These are phyloP conservation scores for Cydonia oblonga DNA, from an alignment of 331 rosid genomes.

Conservation along the genomic window DNA sequence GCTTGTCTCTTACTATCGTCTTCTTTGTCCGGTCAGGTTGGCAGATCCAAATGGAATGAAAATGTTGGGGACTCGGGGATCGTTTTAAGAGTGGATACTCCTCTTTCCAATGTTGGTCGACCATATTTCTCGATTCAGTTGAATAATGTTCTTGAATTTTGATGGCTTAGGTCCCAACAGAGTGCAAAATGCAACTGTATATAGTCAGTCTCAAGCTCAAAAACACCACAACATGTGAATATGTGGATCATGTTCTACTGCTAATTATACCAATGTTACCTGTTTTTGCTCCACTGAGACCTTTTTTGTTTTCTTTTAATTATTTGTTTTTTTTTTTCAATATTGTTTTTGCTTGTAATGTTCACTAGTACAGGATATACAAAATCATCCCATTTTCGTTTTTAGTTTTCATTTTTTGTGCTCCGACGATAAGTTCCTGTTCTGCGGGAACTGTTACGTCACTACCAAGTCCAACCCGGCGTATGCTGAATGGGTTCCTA, in stretches of 20 bases:
- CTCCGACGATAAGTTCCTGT: too few species aligned
- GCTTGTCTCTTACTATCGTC: neutral
- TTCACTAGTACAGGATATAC: neutral
- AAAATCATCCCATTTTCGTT: too few species aligned
- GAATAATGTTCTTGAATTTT: constrained; percentile 81
- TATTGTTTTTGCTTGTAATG: neutral
- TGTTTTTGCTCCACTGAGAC: neutral
- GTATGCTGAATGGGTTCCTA: too few species aligned
- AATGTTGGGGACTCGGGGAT: constrained; percentile 81
- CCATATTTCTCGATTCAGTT: constrained; percentile 77
- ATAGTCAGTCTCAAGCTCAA: constrained; percentile 24
- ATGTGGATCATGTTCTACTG: neutral
- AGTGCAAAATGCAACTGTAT: constrained; percentile 33
- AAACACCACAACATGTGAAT: constrained; percentile 22
- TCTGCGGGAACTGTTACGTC: too few species aligned
- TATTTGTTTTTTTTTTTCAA: neutral
- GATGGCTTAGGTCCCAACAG: constrained; percentile 10
- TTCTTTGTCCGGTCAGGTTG: constrained; percentile 66
- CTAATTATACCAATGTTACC: constrained; percentile 3
- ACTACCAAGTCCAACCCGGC: too few species aligned
- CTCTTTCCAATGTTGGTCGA: constrained; percentile 53
- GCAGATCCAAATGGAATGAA: constrained; percentile 97
- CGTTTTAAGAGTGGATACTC: constrained; percentile 70
- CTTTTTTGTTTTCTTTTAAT: neutral
- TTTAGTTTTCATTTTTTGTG: too few species aligned